Evolutionary conservation across 257 asterid genomes (phyloP), one percentile per base, ranked within the genome.

Genomic region (Fraxinus anomala): DNA sequence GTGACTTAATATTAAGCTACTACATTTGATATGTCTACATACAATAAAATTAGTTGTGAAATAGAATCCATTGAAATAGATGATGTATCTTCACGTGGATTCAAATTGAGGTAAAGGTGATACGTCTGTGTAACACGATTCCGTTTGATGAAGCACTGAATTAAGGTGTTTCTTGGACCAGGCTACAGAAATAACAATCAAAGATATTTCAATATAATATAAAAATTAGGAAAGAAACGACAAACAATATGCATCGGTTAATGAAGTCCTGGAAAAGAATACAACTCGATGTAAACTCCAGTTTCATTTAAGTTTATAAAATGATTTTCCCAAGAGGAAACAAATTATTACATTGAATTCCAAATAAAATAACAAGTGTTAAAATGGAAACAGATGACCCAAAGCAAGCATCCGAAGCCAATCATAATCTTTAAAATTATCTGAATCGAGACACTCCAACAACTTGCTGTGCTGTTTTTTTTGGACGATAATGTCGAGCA

Each of bases 61-160:
- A 66, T 26, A 68, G 23, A 59, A 40, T 28, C 42, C 73, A 11
- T 68, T 70, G 28, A 51, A 77, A 72, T 24, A 24, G 12, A 75
- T 59, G 39, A 67, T 12, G 23, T 39, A 56, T 42, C 26, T 5
- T 80, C 79, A 92, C 97, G 97, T 91, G 88, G 90, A 85, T 63
- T 90, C 72, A 88, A 81, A 75, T 85, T 90, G 78, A 92, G 96
- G 89, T 85, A 91, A 69, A 94, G 97, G 74, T 82, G 82, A 85
- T 94, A 94, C 10, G 97, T 89, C 83, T 94, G 97, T 76, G 81
- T 82, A 71, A 85, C 81, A 73, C 96, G 94, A 78, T 90, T 90
- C 80, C 99, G 86, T 88, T 87, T 92, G 70, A 94, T 94, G 87
- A 92, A 91, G 76, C 99, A 92, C 77, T 92, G 97, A 76, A 92